These are phyloP conservation scores for Ogataea trehalophila DNA, from an alignment of 805 yeast species.

Conservation along the genomic window DNA sequence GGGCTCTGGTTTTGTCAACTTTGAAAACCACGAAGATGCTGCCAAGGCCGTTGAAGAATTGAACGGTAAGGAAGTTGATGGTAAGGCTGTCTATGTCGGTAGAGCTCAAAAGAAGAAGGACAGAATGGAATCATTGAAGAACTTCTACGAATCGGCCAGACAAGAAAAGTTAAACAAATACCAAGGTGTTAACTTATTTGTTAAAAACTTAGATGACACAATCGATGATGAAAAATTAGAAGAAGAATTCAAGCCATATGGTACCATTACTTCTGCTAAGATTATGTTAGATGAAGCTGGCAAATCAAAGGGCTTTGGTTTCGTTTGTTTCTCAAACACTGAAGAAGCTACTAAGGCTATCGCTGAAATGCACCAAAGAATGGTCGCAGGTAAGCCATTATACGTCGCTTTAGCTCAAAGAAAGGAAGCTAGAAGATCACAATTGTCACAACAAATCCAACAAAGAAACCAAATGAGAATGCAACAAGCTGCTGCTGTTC, in stretches of 20 bases:
- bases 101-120: slow-evolving; percentile 99
- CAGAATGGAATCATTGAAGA: slow-evolving; percentile 92
- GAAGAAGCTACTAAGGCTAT: slow-evolving; percentile 99
- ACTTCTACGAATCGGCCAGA: slow-evolving; percentile 88
- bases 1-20: slow-evolving; percentile 97
- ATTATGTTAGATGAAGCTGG: slow-evolving; percentile 94
- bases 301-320: slow-evolving; percentile 97
- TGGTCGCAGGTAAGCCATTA: slow-evolving; percentile 92
- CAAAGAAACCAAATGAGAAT: slow-evolving; percentile 98
- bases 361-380: slow-evolving; percentile 96
- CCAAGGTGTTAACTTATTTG: slow-evolving; percentile 96
- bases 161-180: slow-evolving; percentile 88
- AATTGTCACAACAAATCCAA: slow-evolving; percentile 95
- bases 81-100: slow-evolving; percentile 88
- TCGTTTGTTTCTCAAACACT: slow-evolving; percentile 95
- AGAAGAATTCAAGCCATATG: slow-evolving; percentile 91
- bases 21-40: slow-evolving; percentile 81
- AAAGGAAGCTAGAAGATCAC: slow-evolving; percentile 95
- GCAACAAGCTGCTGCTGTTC: slow-evolving; percentile 94
- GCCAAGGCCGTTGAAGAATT: slow-evolving; percentile 86
- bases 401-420: slow-evolving; percentile 99
- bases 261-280: slow-evolving; percentile 92
- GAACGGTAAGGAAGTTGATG: slow-evolving; percentile 80
- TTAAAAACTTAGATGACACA: slow-evolving; percentile 93
- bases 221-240: slow-evolving; percentile 86